Base-by-base conservation (phyloP, 2,329 filamentous ascomycete genomes). In the Stenocarpella maydis region DNA sequence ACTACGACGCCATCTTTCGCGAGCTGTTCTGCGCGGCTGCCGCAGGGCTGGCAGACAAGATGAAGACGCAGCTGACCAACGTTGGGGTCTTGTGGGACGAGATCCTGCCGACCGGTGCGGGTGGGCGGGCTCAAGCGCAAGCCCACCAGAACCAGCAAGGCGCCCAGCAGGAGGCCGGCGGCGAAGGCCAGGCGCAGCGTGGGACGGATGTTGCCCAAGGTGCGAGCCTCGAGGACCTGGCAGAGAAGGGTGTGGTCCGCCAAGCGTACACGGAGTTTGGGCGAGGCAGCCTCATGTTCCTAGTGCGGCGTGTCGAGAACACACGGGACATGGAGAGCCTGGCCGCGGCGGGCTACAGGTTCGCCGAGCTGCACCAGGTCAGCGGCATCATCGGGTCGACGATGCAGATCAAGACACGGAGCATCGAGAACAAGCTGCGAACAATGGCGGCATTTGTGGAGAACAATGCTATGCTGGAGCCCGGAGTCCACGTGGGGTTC, bases 11-110 rank as follows among this genome's bases (percentile, higher is more conserved):
- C 19, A 85, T 95, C 1, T 94, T 97, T 77, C 90, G 93, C 28
- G 92, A 97, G 76, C 84, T 95, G 12, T 97, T 97, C 78, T 97
- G 93, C 75, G 85, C 93, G 12, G 91, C 93, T 2, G 93, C 94
- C 1, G 84, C 90, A 7, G 87, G 90, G n/a, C 86, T 97, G 9
- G 92, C 94, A 0, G 84, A 87, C 15, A 87, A 88, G 65, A 83
- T 95, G 72, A 88, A 88, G 70, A 86, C 87, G 50, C 84, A 87
- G 4, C 80, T 95, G 2, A 84, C 87, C 8, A 84, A 89, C 4
- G 80, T 92, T 9, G 93, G 93, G 6, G 83, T 88, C 12, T 82
- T 96, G 1, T 95, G 92, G 81, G 91, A 95, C 72, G 90, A 93
- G 73, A 91, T 96, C 8, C 80, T 95, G 26, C 83, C 87, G 1